Conservation (phyloP, 805 yeast genomes). For the Zygosaccharomyces bisporus region DNA sequence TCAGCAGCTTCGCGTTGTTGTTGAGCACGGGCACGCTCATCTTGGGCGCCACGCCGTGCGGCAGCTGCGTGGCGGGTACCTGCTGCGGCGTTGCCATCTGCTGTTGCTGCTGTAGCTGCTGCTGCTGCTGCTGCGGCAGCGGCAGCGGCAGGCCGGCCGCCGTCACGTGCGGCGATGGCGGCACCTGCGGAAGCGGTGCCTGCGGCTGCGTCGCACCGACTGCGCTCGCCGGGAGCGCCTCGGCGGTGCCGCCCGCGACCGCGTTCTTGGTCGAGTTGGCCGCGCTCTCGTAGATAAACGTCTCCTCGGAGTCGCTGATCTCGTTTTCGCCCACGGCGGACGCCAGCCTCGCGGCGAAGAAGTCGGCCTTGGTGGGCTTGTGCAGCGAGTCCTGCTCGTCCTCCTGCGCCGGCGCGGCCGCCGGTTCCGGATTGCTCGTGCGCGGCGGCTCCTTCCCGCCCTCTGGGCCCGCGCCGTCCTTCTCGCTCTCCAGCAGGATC, state of each 20-base stretch:
- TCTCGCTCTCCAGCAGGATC: conserved; percentile 20
- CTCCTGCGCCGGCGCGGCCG: conserved; percentile 1
- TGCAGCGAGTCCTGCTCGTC: conserved; percentile 20
- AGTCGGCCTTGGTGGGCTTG: conserved; percentile 69
- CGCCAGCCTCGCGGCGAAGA: conserved; percentile 92
- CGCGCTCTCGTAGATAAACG: conserved; percentile 81
- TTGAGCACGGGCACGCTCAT: conserved; percentile 35
- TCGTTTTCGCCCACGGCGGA: conserved; percentile 90
- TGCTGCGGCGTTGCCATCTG: conserved; percentile 6
- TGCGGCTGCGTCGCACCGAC: conserved; percentile 13
- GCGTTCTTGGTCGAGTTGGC: conserved; percentile 33
- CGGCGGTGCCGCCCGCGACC: conserved; percentile 23
- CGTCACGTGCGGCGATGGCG: conserved; percentile 3
- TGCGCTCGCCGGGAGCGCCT: conserved; percentile 1
- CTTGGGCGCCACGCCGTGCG: conserved; percentile 31
- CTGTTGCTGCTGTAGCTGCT: conserved; percentile 8
- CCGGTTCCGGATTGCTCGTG: conserved; percentile 11
- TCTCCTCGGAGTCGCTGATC: conserved; percentile 86
- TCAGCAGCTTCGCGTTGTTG: conserved; percentile 25
- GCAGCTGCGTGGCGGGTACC: conserved; percentile 6
- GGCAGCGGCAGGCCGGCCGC: not conserved
- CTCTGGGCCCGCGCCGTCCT: conserved; percentile 2
- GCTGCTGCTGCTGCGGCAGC: conserved; percentile 11
- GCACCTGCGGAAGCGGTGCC: conserved; percentile 5
- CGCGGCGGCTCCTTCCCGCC: conserved; percentile 10